Conservation (phyloP, 768 basidiomycete genomes). For the Tylopilus rubrobrunneus region DNA sequence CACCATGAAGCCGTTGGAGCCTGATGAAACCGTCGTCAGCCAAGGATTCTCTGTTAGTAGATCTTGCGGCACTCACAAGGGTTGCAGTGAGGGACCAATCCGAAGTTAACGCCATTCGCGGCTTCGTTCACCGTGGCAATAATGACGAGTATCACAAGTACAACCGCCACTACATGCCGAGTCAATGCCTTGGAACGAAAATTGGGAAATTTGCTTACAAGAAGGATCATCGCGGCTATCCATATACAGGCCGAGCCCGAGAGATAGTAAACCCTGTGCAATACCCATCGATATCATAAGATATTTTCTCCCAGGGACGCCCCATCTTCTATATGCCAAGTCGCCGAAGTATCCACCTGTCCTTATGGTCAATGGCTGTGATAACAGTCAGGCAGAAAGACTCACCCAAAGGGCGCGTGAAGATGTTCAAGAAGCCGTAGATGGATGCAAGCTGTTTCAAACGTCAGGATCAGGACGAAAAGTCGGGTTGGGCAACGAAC, state of each 20-base stretch:
- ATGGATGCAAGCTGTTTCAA: conserved; percentile 1
- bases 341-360: conserved; percentile 7
- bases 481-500: not conserved
- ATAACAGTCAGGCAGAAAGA: not conserved
- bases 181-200: not conserved
- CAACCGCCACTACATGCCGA: not conserved
- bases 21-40: not conserved
- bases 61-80: not conserved
- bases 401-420: conserved; percentile 3
- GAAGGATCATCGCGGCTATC: conserved; percentile 20
- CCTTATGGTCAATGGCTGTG: not conserved
- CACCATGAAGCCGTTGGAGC: conserved; percentile 29
- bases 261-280: conserved; percentile 1
- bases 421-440: conserved; percentile 3
- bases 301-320: conserved; percentile 6
- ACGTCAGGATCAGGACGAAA: not conserved
- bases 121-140: not conserved
- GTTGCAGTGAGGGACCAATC: conserved; percentile 4
- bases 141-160: not conserved
- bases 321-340: conserved; percentile 3
- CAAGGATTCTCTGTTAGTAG: too few species aligned
- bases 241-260: conserved; percentile 39
- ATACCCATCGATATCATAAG: conserved; percentile 1
- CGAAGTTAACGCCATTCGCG: conserved; percentile 2
- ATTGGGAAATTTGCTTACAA: conserved; percentile 9